phyloP scores from a whole-genome alignment of 768 basidiomycete species.

The Termitomyces sp. region DNA sequence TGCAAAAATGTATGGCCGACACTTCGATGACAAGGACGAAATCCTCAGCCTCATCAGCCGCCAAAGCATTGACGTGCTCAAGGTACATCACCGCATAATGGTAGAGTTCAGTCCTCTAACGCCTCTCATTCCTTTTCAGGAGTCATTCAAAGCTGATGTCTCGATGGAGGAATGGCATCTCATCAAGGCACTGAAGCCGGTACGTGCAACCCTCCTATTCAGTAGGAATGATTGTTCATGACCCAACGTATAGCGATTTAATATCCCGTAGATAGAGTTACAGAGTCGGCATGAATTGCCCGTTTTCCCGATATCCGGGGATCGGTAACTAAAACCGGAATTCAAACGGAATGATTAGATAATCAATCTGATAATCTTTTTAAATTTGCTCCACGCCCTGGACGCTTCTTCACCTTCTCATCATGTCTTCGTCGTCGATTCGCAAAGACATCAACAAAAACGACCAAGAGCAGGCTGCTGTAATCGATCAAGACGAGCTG shows the following conservation, averaged over 20 bases:
- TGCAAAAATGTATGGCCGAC: conserved; percentile 93
- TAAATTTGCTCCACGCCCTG: too few relatives aligned
- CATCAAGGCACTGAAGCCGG: conserved; percentile 84
- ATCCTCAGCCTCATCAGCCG: conserved; percentile 87
- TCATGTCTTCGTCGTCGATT: conserved; percentile 27
- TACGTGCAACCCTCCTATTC: conserved; percentile 33
- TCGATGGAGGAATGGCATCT: conserved; percentile 91
- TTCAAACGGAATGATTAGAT: conserved; percentile 9
- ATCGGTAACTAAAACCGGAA: not conserved
- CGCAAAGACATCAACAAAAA: conserved; percentile 23
- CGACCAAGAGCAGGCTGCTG: conserved; percentile 25
- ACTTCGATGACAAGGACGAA: conserved; percentile 96
- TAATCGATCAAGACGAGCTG: conserved; percentile 40
- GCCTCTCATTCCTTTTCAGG: conserved; percentile 39
- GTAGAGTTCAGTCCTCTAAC: conserved; percentile 2
- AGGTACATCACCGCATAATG: conserved; percentile 47
- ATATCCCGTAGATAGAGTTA: conserved; percentile 24
- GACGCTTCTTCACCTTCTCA: conserved; percentile 5
- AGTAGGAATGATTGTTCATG: not conserved
- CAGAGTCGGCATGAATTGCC: too few relatives aligned
- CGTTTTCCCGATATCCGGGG: not conserved
- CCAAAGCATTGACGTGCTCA: conserved; percentile 93
- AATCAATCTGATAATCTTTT: not conserved
- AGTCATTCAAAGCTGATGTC: conserved; percentile 85
- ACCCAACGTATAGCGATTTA: conserved; percentile 26